phyloP scores from a whole-genome alignment of 495 filamentous ascomycete species.

The Umbilicaria muhlenbergii region DNA sequence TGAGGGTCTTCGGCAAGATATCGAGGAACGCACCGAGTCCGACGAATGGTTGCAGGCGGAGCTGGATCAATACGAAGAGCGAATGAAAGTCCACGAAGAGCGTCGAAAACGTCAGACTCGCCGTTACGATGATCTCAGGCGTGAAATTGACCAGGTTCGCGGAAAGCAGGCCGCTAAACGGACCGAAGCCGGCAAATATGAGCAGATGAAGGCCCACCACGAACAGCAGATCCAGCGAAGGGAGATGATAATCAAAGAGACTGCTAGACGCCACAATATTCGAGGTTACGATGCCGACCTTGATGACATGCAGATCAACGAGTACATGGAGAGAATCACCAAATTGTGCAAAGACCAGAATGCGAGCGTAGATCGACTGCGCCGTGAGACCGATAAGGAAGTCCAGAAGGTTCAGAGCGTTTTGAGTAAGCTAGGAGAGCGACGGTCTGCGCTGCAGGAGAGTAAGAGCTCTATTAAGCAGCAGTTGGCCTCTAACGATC shows the following conservation, averaged over 20 bases:
- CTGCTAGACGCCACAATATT: constrained; percentile 64
- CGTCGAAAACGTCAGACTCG: constrained; percentile 32
- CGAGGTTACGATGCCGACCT: constrained; percentile 70
- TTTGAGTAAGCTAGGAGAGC: constrained; percentile 53
- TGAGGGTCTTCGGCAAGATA: constrained; percentile 47
- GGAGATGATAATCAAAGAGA: constrained; percentile 56
- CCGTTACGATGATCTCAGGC: constrained; percentile 43
- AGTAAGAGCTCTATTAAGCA: constrained; percentile 53
- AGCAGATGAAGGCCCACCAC: constrained; percentile 75
- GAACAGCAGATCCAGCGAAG: constrained; percentile 61
- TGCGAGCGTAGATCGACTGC: constrained; percentile 54
- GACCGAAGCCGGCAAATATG: constrained; percentile 65
- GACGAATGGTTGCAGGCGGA: constrained; percentile 64
- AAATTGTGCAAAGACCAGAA: constrained; percentile 65
- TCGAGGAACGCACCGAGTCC: constrained; percentile 60
- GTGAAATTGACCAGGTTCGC: constrained; percentile 42
- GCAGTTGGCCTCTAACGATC: constrained; percentile 54
- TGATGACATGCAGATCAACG: constrained; percentile 52
- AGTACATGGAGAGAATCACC: constrained; percentile 65
- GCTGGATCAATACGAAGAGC: constrained; percentile 68
- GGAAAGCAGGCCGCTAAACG: constrained; percentile 51
- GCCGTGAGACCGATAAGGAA: constrained; percentile 54
- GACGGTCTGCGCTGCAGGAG: constrained; percentile 49
- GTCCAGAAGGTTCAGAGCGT: constrained; percentile 45
- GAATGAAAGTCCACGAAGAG: constrained; percentile 48